Evolutionary conservation across 2,329 filamentous ascomycete genomes (phyloP).

Genomic region (Fusarium devonianum): DNA sequence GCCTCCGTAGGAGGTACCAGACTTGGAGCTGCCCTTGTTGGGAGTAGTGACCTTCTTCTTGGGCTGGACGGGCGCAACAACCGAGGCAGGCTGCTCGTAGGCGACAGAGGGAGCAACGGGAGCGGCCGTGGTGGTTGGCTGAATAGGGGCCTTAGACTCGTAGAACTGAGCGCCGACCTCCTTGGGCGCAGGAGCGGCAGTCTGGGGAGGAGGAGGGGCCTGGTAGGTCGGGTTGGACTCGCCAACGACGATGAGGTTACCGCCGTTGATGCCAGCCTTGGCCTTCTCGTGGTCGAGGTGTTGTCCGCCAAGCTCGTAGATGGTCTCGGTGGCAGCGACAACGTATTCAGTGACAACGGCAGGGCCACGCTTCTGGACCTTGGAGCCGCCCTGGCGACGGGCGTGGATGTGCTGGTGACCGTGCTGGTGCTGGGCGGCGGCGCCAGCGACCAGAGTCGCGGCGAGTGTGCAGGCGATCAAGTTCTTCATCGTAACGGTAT

Average conservation of each 20-base stretch:
- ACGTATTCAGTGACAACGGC: constrained; percentile 61
- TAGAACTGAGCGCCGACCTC: constrained; percentile 58
- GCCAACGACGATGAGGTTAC: constrained; percentile 72
- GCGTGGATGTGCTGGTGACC: constrained; percentile 66
- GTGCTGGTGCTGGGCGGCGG: constrained; percentile 68
- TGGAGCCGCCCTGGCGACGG: constrained; percentile 58
- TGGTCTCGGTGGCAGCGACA: constrained; percentile 67
- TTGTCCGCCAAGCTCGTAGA: constrained; percentile 75
- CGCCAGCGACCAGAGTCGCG: constrained; percentile 60
- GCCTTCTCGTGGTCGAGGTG: constrained; percentile 69
- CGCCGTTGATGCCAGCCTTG: constrained; percentile 73
- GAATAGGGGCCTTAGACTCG: constrained; percentile 53
- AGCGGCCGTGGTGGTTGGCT: constrained; percentile 40
- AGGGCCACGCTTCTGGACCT: constrained; percentile 56
- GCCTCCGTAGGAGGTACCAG: constrained; percentile 35
- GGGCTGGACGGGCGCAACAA: constrained; percentile 14
- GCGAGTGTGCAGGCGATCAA: constrained; percentile 58
- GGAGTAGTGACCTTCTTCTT: constrained; percentile 35
- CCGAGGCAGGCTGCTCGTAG: constrained; percentile 32
- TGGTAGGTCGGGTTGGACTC: constrained; percentile 62
- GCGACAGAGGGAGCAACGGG: constrained; percentile 19
- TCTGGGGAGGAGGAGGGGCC: constrained; percentile 51
- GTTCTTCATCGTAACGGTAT: constrained; percentile 56
- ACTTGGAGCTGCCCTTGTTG: constrained; percentile 34
- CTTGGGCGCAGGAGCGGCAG: constrained; percentile 45